phyloP scores from a whole-genome alignment of 2,329 filamentous ascomycete genomes.

The Basipetospora sp. region DNA sequence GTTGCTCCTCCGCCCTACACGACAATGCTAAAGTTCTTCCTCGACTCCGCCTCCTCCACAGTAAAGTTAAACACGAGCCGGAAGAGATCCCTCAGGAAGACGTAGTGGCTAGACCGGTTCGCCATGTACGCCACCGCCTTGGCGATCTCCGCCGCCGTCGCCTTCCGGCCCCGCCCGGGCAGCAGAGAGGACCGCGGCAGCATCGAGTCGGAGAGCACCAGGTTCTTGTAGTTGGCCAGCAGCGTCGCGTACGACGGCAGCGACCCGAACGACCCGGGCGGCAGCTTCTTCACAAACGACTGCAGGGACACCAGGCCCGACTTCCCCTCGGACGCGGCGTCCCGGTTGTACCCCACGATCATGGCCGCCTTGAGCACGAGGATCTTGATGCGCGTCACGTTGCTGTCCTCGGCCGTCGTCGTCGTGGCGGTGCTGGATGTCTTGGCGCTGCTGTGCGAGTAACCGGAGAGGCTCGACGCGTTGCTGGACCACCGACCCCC shows the following conservation, averaged over 20 bases:
- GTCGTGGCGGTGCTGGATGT: slow-evolving; percentile 61
- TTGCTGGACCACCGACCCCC: slow-evolving; percentile 69
- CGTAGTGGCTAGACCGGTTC: slow-evolving; percentile 53
- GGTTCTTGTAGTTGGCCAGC: slow-evolving; percentile 64
- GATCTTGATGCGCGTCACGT: slow-evolving; percentile 62
- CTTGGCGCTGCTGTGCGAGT: slow-evolving; percentile 54
- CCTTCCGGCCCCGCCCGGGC: slow-evolving; percentile 41
- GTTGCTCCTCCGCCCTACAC: slow-evolving; percentile 22
- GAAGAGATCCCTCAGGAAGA: slow-evolving; percentile 70
- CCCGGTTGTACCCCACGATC: slow-evolving; percentile 64
- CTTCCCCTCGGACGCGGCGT: slow-evolving; percentile 29
- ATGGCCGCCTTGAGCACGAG: slow-evolving; percentile 74
- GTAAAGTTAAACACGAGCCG: slow-evolving; percentile 72
- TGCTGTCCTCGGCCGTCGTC: slow-evolving; percentile 57
- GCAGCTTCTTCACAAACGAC: slow-evolving; percentile 60
- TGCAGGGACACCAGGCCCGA: slow-evolving; percentile 44
- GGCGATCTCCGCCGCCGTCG: slow-evolving; percentile 61
- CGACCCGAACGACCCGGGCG: slow-evolving; percentile 64
- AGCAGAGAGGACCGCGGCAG: slow-evolving; percentile 26
- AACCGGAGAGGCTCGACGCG: slow-evolving; percentile 63
- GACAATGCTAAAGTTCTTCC: slow-evolving; percentile 49
- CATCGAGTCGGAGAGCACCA: slow-evolving; percentile 57
- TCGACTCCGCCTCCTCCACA: slow-evolving; percentile 57
- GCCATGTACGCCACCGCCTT: slow-evolving; percentile 67
- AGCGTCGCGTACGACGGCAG: slow-evolving; percentile 55